These are phyloP conservation scores for Alloascoidea africana DNA, from an alignment of 805 yeast genomes.

Conservation along the genomic window DNA sequence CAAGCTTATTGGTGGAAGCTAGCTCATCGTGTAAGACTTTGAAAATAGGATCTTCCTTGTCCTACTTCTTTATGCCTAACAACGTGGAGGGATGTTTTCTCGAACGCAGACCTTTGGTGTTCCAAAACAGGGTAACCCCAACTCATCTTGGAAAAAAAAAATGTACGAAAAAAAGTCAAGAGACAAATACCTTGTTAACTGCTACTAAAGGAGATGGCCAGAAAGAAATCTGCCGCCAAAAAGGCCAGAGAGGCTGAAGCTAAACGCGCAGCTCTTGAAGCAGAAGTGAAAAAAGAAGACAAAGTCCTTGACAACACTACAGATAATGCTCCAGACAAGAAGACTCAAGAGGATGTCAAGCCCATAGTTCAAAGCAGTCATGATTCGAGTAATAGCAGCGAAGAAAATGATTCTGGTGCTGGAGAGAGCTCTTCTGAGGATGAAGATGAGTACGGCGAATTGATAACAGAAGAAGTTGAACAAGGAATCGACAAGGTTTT, in stretches of 20 bases:
- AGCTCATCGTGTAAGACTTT: no score
- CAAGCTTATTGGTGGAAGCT: no score
- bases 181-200: constrained; percentile 1
- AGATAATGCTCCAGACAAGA: constrained; percentile 14
- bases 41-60: no score
- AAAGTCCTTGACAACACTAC: constrained; percentile 13
- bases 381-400: constrained; percentile 16
- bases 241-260: constrained; percentile 3
- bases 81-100: no score
- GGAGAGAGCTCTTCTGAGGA: constrained; percentile 38
- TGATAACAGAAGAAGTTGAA: constrained; percentile 78
- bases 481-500: constrained; percentile 61
- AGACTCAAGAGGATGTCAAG: constrained; percentile 15
- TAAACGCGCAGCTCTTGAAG: constrained; percentile 5
- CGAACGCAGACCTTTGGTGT: no score
- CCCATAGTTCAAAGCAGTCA: constrained; percentile 9
- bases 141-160: no score
- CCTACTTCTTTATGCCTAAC: no score
- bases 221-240: constrained; percentile 6
- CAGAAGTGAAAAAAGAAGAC: constrained; percentile 14
- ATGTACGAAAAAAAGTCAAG: constrained; percentile 2
- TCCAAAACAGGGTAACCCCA: no score
- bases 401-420: constrained; percentile 23
- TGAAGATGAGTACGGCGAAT: constrained; percentile 86
- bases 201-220: constrained; percentile 2